phyloP scores from a whole-genome alignment of 306 rosid genomes.

The Glycyrrhiza uralensis region DNA sequence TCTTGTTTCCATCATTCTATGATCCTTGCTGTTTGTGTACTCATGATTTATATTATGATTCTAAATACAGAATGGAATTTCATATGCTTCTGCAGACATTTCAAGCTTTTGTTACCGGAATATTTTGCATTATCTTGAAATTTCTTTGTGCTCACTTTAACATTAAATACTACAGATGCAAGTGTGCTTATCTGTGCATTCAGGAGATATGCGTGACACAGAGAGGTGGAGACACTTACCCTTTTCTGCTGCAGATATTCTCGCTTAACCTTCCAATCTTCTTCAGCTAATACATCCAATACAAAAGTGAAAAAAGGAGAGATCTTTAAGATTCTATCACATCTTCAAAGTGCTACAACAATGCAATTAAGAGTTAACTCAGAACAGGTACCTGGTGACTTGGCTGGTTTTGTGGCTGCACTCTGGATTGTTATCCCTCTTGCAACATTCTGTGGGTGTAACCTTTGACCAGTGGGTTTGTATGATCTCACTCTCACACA shows the following conservation, averaged over 20 bases:
- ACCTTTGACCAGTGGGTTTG: constrained; percentile 36
- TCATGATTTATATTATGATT: background rate
- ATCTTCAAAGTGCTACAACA: constrained; percentile 3
- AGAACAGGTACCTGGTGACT: constrained; percentile 69
- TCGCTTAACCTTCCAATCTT: constrained; percentile 93
- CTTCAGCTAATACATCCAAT: constrained; percentile 81
- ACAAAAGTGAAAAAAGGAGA: constrained; percentile 18
- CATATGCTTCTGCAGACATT: background rate
- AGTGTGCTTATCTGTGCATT: background rate
- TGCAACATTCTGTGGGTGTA: constrained; percentile 29
- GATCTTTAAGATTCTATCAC: constrained; percentile 6
- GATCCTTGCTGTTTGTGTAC: background rate
- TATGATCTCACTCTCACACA: constrained; percentile 38
- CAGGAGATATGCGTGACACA: background rate
- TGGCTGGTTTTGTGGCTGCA: constrained; percentile 83
- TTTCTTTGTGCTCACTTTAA: background rate
- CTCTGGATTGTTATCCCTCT: constrained; percentile 52
- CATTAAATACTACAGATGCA: constrained; percentile 2
- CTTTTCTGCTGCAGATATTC: constrained; percentile 65
- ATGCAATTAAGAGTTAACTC: background rate
- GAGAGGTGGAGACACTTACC: constrained; percentile 39
- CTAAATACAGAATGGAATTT: background rate
- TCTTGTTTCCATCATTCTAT: background rate
- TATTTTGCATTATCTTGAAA: background rate
- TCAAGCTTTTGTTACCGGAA: background rate